Evolutionary conservation across 139 green algal genomes (phyloP), one percentile per base, ranked within the genome.

Genomic region (Pleodorina starrii): DNA sequence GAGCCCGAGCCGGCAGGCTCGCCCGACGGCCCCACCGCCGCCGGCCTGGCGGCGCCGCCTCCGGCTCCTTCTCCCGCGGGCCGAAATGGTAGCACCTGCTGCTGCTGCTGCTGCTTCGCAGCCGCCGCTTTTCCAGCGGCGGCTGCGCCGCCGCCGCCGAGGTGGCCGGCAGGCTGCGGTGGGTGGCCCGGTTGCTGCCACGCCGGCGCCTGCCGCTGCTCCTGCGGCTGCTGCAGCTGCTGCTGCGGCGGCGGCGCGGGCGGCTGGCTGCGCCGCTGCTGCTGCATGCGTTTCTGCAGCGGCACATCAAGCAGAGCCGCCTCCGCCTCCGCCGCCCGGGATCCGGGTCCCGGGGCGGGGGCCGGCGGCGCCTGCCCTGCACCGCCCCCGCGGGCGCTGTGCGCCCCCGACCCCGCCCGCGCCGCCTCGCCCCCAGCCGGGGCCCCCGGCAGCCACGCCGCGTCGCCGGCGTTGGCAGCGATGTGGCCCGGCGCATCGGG

Each of bases 161-260:
- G n/a, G n/a, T n/a, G n/a, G n/a, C n/a, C n/a, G n/a, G n/a, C n/a
- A n/a, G n/a, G n/a, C n/a, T n/a, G n/a, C n/a, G n/a, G n/a, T n/a
- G n/a, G n/a, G n/a, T n/a, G n/a, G n/a, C n/a, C n/a, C n/a, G n/a
- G n/a, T n/a, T n/a, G n/a, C n/a, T n/a, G n/a, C n/a, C n/a, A n/a
- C n/a, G n/a, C n/a, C n/a, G n/a, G n/a, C 63, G n/a, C 63, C 32
- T 73, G 63, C 5, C 63, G 27, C 63, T 23, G 69, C 36, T 48
- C 35, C 69, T 77, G 69, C 46, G 46, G 48, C 51, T 72, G 77
- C 51, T 85, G 51, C 9, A 40, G 75, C 25, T 91, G 81, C 54
- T 80, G 81, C 11, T 80, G 46, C 10, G 57, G 43, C 48, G 6
- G 12, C 29, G 46, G 76, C 36, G 43, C 4, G 2, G 46, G n/a